Percentiles rank a stretch among this genome's conserved stretches.
phyloP scores from a whole-genome alignment of 1,284 basidiomycete genomes.

The Athelia psychrophila region DNA sequence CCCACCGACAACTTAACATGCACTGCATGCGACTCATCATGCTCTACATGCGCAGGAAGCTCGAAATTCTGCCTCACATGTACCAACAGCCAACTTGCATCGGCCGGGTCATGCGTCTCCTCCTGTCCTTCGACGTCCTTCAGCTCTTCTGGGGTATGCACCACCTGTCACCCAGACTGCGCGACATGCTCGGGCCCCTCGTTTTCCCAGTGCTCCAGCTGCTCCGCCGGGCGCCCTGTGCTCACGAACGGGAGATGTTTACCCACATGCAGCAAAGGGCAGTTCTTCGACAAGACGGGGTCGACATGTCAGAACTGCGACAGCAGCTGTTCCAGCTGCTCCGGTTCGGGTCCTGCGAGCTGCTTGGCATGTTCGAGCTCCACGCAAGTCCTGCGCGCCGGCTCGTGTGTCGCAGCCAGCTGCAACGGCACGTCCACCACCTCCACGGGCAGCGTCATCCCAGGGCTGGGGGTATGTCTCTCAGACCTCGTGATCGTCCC shows the following conservation, averaged over 20 bases:
- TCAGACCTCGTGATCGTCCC: constrained; percentile 64
- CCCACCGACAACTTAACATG: constrained; percentile 51
- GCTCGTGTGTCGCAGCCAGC: constrained; percentile 58
- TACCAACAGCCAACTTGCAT: constrained; percentile 57
- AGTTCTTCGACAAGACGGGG: constrained; percentile 69
- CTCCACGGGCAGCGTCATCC: constrained; percentile 39
- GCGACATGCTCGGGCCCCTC: constrained; percentile 67
- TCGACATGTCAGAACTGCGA: constrained; percentile 69
- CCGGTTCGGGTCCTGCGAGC: constrained; percentile 54
- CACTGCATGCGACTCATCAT: constrained; percentile 72
- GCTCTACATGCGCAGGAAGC: constrained; percentile 63
- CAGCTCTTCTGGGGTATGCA: constrained; percentile 59
- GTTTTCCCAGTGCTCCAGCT: constrained; percentile 76
- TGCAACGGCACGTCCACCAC: constrained; percentile 44
- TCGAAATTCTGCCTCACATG: constrained; percentile 74
- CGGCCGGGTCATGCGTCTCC: constrained; percentile 66
- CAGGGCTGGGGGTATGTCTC: constrained; percentile 75
- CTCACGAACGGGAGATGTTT: constrained; percentile 71
- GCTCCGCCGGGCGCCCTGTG: constrained; percentile 65
- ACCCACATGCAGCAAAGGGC: constrained; percentile 64
- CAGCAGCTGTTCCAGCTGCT: constrained; percentile 71
- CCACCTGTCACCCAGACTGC: constrained; percentile 79
- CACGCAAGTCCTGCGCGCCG: constrained; percentile 57
- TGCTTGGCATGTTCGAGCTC: constrained; percentile 74
- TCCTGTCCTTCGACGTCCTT: constrained; percentile 73